Conservation (phyloP, 176 grass and related monocot genomes). For the bread wheat (Triticum aestivum) region DNA sequence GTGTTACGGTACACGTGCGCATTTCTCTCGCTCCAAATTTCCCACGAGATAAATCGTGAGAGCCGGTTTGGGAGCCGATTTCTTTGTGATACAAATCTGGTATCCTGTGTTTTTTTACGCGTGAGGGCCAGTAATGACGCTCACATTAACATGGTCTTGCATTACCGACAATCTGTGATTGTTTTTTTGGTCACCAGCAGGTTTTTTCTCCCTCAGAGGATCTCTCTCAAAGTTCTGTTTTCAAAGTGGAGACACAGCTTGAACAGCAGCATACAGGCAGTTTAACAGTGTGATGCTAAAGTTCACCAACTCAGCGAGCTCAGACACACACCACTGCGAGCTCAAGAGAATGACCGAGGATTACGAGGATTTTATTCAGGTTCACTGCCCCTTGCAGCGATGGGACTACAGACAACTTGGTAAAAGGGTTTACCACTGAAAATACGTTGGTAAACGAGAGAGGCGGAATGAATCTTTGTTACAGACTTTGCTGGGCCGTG, state of each 20-base stretch:
- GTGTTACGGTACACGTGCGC: too few relatives aligned
- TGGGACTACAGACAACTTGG: constrained; percentile 56
- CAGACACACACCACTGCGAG: background rate
- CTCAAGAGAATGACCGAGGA: constrained; percentile 15
- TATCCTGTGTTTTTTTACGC: background rate
- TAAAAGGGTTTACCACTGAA: constrained; percentile 74
- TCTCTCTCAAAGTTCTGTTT: background rate
- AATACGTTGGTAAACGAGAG: constrained; percentile 89
- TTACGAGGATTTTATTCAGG: constrained; percentile 44
- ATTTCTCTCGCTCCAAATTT: too few relatives aligned
- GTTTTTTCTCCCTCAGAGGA: background rate
- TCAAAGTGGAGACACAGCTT: background rate
- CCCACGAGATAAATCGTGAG: too few relatives aligned
- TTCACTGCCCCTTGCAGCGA: constrained; percentile 51
- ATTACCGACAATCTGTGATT: background rate
- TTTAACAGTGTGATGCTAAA: background rate
- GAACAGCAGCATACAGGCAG: background rate
- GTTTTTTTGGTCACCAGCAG: background rate
- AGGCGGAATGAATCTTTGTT: constrained; percentile 59
- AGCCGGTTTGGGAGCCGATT: background rate
- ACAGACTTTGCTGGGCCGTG: constrained; percentile 55
- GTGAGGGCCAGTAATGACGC: too few relatives aligned
- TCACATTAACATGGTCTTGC: background rate
- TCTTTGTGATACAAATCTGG: background rate
- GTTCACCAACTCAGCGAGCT: background rate